phyloP scores from a whole-genome alignment of 495 filamentous ascomycete species.

The Aspergillus bridgeri region DNA sequence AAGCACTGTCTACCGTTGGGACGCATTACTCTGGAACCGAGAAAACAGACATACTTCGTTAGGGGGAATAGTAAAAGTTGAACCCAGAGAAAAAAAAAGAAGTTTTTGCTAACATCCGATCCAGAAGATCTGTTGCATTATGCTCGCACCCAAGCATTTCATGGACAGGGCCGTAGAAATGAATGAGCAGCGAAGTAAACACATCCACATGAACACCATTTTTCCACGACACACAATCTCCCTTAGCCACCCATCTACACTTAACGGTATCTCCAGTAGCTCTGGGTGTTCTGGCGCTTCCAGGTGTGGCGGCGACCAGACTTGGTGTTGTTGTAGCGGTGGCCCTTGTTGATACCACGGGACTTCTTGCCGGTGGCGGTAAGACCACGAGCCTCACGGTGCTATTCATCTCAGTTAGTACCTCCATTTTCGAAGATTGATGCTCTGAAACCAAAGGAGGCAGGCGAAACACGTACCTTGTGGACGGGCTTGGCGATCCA shows the following conservation, averaged over 20 bases:
- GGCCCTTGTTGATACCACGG: slow-evolving; percentile 97
- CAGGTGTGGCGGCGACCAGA: slow-evolving; percentile 97
- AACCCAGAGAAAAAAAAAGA: slow-evolving; percentile 31
- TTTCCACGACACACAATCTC: slow-evolving; percentile 36
- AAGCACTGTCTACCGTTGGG: not conserved
- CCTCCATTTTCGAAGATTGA: not conserved
- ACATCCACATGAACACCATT: slow-evolving; percentile 29
- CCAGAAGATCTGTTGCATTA: slow-evolving; percentile 41
- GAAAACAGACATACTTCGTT: slow-evolving; percentile 44
- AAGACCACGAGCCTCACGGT: slow-evolving; percentile 94
- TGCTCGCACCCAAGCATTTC: slow-evolving; percentile 33
- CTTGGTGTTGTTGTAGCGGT: slow-evolving; percentile 96
- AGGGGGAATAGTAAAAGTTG: slow-evolving; percentile 36
- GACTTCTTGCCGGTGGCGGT: slow-evolving; percentile 99
- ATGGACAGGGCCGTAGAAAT: slow-evolving; percentile 28
- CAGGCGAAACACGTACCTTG: slow-evolving; percentile 57
- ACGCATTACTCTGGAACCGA: slow-evolving; percentile 16
- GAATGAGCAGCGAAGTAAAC: slow-evolving; percentile 39
- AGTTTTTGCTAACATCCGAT: slow-evolving; percentile 48
- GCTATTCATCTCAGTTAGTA: slow-evolving; percentile 46
- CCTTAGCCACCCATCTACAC: slow-evolving; percentile 21
- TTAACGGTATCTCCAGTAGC: slow-evolving; percentile 83
- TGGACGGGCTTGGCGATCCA: slow-evolving; percentile 99
- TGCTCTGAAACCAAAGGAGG: not conserved
- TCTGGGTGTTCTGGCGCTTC: slow-evolving; percentile 98